A percentile compares a stretch with the other conserved stretches of the same genome.
These are phyloP conservation scores for Rhizoctonia solani DNA, from an alignment of 1,284 basidiomycete species.

Conservation along the genomic window DNA sequence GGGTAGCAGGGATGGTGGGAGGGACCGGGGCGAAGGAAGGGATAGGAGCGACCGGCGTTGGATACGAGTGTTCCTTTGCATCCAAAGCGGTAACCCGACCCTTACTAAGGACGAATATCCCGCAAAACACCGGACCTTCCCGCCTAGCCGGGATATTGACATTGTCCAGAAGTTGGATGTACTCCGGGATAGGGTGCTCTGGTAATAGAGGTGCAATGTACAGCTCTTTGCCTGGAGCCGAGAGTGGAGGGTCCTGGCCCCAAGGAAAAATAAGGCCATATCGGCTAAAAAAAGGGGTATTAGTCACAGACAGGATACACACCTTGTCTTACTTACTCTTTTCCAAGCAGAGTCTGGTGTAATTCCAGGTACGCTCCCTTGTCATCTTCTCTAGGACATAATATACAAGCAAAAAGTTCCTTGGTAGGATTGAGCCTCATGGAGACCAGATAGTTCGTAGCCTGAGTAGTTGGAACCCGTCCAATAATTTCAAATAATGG, in stretches of 20 bases:
- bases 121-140: constrained; percentile 68
- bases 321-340: constrained; percentile 60
- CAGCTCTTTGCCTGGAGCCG: constrained; percentile 79
- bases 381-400: constrained; percentile 59
- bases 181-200: constrained; percentile 75
- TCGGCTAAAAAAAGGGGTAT: constrained; percentile 56
- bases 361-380: constrained; percentile 62
- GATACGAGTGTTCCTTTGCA: constrained; percentile 51
- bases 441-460: constrained; percentile 73
- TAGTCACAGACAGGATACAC: too few relatives aligned
- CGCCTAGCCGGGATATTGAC: constrained; percentile 68
- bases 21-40: constrained; percentile 37
- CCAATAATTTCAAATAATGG: constrained; percentile 64
- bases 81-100: constrained; percentile 49
- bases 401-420: constrained; percentile 76
- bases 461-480: constrained; percentile 74
- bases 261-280: constrained; percentile 87
- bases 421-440: constrained; percentile 75
- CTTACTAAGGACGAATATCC: constrained; percentile 80
- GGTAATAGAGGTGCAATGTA: constrained; percentile 84
- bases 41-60: constrained; percentile 42
- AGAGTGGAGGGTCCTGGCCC: constrained; percentile 70
- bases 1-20: constrained; percentile 38
- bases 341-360: constrained; percentile 68
- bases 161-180: constrained; percentile 83